A percentile compares a stretch with the other conserved stretches of the same genome.
Evolutionary conservation across 805 yeast genomes (phyloP).

Genomic region (Saccharomyces mikatae): DNA sequence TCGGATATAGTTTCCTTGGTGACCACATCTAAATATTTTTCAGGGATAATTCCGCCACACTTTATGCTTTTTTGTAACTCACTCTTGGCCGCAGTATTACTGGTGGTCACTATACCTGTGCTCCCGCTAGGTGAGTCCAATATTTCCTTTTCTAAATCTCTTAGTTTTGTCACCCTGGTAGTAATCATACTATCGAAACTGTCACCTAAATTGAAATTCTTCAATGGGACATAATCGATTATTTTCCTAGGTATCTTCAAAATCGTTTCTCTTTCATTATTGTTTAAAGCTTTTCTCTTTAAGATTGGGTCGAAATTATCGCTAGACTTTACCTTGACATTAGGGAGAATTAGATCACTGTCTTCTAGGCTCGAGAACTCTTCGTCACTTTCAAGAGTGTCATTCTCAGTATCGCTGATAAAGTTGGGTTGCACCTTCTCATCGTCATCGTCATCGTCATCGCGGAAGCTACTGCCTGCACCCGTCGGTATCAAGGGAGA

Average conservation of each 20-base stretch:
- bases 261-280: not conserved
- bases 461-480: not conserved
- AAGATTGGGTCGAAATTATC: not conserved
- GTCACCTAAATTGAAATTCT: conserved; percentile 17
- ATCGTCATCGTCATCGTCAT: not conserved
- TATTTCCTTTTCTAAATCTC: conserved; percentile 1
- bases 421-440: not conserved
- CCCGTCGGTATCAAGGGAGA: not conserved
- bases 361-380: not conserved
- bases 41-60: conserved; percentile 2
- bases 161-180: conserved; percentile 2
- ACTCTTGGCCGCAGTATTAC: not conserved
- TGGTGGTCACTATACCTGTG: not conserved
- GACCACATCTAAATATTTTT: conserved; percentile 14
- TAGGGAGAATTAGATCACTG: not conserved
- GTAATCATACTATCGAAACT: conserved; percentile 14
- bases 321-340: not conserved
- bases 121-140: conserved; percentile 1
- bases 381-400: not conserved
- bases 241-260: not conserved
- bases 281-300: not conserved
- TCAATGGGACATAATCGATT: conserved; percentile 4
- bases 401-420: not conserved
- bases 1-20: conserved; percentile 14
- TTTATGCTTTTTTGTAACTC: conserved; percentile 1